A percentile compares a stretch with the other conserved stretches of the same genome.
These are phyloP conservation scores for Hypoxylon sp. DNA, from an alignment of 2,329 filamentous ascomycete species.

Conservation along the genomic window DNA sequence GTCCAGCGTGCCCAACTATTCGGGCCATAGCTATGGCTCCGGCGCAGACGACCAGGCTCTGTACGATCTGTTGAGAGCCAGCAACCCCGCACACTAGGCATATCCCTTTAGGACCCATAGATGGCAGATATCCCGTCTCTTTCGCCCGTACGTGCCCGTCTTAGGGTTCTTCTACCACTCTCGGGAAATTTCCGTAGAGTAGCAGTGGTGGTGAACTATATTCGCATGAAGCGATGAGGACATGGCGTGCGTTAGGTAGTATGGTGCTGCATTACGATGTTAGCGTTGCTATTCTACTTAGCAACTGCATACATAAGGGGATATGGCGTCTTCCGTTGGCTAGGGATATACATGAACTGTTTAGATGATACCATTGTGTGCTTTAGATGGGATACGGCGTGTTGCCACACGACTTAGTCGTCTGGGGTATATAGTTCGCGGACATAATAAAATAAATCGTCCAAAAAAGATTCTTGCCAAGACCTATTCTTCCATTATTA, in stretches of 20 bases:
- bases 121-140: neutral
- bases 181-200: neutral
- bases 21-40: slow-evolving; percentile 43
- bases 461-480: no score
- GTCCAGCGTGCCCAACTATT: slow-evolving; percentile 43
- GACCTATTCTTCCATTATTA: neutral
- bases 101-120: neutral
- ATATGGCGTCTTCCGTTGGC: neutral
- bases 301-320: no score
- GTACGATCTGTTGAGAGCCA: slow-evolving; percentile 49
- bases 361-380: slow-evolving; percentile 6
- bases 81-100: slow-evolving; percentile 44
- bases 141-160: neutral
- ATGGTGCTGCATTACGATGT: neutral
- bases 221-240: neutral
- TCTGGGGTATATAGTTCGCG: neutral
- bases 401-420: neutral
- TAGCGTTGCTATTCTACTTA: neutral
- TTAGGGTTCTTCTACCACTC: neutral
- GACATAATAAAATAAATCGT: neutral
- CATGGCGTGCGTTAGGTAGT: neutral
- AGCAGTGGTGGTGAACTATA: neutral
- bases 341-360: slow-evolving; percentile 1
- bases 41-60: slow-evolving; percentile 50
- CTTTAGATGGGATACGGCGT: neutral